A percentile compares a stretch with the other conserved stretches of the same genome.
These are phyloP conservation scores for Solanum lycopersicoides DNA, from an alignment of 257 asterid species.

Conservation along the genomic window DNA sequence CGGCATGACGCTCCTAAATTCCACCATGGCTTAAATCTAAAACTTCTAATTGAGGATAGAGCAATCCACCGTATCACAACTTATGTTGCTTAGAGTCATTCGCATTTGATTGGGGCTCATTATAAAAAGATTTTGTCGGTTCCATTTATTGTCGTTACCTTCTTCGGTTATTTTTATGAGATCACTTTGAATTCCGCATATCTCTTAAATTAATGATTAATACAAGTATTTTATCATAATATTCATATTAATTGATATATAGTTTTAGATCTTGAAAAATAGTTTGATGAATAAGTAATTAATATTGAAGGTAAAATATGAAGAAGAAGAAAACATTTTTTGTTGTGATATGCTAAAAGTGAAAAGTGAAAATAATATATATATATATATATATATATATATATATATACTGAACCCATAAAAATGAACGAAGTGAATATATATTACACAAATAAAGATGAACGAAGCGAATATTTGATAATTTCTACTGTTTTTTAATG, in stretches of 20 bases:
- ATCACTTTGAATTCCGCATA: not conserved
- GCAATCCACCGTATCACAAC: too few species aligned
- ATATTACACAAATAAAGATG: too few species aligned
- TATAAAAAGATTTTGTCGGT: too few species aligned
- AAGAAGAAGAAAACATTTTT: too few species aligned
- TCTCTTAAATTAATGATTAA: not conserved
- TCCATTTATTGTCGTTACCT: not conserved
- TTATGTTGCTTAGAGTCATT: not conserved
- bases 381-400: too few species aligned
- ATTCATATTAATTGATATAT: not conserved
- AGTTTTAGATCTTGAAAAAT: not conserved
- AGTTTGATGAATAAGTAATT: not conserved
- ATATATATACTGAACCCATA: too few species aligned
- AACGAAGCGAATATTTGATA: not conserved
- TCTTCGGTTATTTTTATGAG: not conserved
- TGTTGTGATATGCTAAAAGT: not conserved
- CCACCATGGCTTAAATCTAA: accelerated
- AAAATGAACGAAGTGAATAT: too few species aligned
- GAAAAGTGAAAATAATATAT: too few species aligned
- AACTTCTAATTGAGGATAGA: too few species aligned
- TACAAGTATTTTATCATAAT: not conserved
- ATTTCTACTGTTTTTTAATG: too few species aligned
- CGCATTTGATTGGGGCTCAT: not conserved
- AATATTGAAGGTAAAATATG: not conserved
- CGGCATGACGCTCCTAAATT: too few species aligned